Evolutionary conservation across 1,284 basidiomycete genomes (phyloP).

Genomic region (Marasmius sp.): DNA sequence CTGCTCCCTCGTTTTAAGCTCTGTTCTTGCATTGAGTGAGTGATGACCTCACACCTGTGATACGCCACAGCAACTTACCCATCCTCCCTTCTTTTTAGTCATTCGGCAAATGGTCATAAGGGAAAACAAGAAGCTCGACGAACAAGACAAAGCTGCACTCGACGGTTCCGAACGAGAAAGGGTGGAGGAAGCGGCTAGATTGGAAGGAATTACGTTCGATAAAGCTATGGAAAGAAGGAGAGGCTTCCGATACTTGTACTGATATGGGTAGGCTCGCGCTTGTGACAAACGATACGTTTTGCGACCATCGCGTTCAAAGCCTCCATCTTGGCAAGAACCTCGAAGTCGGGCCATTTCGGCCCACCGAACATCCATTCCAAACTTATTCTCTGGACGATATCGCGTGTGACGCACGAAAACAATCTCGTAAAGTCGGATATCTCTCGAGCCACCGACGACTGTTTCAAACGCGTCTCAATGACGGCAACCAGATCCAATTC

Average conservation of each 20-base stretch:
- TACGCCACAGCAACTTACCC: neutral
- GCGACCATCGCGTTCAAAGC: neutral
- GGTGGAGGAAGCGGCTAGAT: constrained; percentile 47
- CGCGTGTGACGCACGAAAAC: no score
- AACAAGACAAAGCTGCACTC: constrained; percentile 41
- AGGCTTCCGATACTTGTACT: constrained; percentile 49
- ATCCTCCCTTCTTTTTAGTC: constrained; percentile 28
- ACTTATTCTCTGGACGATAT: no score
- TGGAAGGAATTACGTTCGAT: constrained; percentile 52
- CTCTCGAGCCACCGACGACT: no score
- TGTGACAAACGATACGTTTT: neutral
- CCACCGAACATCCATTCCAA: no score
- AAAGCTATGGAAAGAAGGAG: constrained; percentile 48
- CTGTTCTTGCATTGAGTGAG: constrained; percentile 37
- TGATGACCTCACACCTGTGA: neutral
- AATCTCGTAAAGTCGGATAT: no score
- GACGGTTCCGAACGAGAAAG: constrained; percentile 38
- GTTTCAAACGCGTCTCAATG: no score
- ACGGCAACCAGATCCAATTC: no score
- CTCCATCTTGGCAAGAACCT: neutral
- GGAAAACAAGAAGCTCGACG: constrained; percentile 45
- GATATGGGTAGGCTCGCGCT: neutral
- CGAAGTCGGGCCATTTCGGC: neutral
- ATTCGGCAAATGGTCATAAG: constrained; percentile 45
- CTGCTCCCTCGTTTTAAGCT: constrained; percentile 36